phyloP scores from a whole-genome alignment of 2,329 filamentous ascomycete species.

The Trichophyton mentagrophytes region DNA sequence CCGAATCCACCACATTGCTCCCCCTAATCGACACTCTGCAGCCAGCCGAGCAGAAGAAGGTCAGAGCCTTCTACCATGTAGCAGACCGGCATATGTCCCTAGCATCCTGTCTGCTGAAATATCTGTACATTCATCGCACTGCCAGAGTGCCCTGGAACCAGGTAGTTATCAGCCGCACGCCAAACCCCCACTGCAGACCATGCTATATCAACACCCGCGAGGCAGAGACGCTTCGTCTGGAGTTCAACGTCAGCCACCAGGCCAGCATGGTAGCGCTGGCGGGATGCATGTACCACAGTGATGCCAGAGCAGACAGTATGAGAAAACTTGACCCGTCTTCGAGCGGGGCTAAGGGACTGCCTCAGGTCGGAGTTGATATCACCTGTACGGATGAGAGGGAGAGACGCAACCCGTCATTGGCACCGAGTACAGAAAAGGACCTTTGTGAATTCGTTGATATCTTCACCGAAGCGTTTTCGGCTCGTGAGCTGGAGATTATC shows the following conservation, averaged over 20 bases:
- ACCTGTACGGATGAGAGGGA: conserved; percentile 48
- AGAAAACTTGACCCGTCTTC: conserved; percentile 7
- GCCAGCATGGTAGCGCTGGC: conserved; percentile 49
- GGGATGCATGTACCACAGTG: conserved; percentile 28
- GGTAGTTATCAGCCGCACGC: conserved; percentile 41
- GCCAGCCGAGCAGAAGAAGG: conserved; percentile 38
- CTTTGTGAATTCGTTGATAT: conserved; percentile 47
- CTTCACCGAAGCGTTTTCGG: conserved; percentile 48
- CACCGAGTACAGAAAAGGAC: conserved; percentile 36
- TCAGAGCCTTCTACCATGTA: conserved; percentile 39
- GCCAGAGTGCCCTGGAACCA: conserved; percentile 45
- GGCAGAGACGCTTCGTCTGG: conserved; percentile 27
- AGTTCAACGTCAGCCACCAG: conserved; percentile 56
- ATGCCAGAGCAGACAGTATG: conserved; percentile 4
- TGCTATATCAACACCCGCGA: conserved; percentile 35
- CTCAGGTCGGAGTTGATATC: conserved; percentile 48
- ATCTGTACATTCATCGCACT: conserved; percentile 44
- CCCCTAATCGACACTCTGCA: conserved; percentile 31
- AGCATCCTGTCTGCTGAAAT: conserved; percentile 49
- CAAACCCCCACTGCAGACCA: conserved; percentile 37
- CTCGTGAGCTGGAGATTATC: conserved; percentile 43
- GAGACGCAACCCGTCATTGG: conserved; percentile 34
- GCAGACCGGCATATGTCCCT: conserved; percentile 49
- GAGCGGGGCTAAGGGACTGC: conserved; percentile 11
- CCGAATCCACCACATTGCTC: conserved; percentile 20